Evolutionary conservation across 1,139 yeast species (phyloP), one percentile per base, ranked within the genome.

Genomic region (Ogataea hybrid): DNA sequence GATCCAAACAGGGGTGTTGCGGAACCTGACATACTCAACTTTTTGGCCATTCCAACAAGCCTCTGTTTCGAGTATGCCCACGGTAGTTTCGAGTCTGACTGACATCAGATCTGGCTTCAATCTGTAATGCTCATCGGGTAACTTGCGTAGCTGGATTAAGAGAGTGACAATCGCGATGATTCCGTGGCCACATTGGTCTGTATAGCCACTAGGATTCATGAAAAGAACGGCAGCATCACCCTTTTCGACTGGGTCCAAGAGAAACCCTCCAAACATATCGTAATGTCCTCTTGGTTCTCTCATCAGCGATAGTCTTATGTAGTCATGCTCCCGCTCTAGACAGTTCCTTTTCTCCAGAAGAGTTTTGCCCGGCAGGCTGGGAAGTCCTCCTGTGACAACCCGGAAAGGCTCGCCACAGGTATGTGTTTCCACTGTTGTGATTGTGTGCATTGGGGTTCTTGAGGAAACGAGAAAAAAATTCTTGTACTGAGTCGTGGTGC

Each of bases 121-220:
- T n/a, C 39, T 45, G 15, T 50, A 47, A 21, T 42, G 43, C 2
- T 44, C 39, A 16, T 46, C 35, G n/a, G 53, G 52, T 4, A 55
- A 39, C 51, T 54, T 44, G 1, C 51, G 49, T 35, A 53, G 20
- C 27, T 46, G 44, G 10, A 56, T 38, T 6, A 53, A 29, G 7
- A 53, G 47, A 3, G 59, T 50, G 7, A 52, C 53, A 12, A 45
- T 42, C 3, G 59, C 51, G 16, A 56, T 54, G 38, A 52, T 47
- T 5, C 59, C 61, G 42, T 56, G 61, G 7, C 61, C 59, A 42
- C 61, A 56, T 32, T 53, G 58, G 33, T 56, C 59, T 2, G 57
- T 54, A 35, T 53, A 54, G 3, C 60, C 60, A 32, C 50, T 52
- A 4, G 57, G 57, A 32, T 57, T 57, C 17, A 53, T 37, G 29